Conservation (phyloP, 305 asterid genomes). For the Fraxinus baroniana region DNA sequence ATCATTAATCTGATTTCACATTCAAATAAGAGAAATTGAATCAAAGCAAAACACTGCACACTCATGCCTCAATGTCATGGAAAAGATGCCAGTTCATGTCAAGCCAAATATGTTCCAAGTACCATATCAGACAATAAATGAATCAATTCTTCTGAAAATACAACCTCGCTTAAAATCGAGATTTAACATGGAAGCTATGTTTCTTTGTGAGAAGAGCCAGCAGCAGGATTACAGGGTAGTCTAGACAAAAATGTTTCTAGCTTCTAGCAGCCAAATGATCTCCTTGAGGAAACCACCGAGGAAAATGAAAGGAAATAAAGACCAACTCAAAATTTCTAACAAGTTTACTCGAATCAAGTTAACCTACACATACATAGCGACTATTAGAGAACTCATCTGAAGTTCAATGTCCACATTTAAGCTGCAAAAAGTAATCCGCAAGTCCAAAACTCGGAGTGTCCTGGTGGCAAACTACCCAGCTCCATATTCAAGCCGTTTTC, state of each 20-base stretch:
- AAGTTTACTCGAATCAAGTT: slow-evolving; percentile 8
- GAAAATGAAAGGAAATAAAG: neutral
- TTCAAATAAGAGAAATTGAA: neutral
- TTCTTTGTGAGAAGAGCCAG: slow-evolving; percentile 1
- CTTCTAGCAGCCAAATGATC: slow-evolving; percentile 24
- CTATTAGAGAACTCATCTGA: slow-evolving; percentile 18
- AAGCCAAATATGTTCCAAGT: neutral
- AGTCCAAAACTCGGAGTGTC: neutral
- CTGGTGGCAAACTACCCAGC: slow-evolving; percentile 3
- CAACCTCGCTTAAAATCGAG: neutral
- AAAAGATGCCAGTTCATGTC: neutral
- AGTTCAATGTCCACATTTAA: slow-evolving; percentile 7
- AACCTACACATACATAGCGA: neutral
- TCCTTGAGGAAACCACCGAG: slow-evolving; percentile 18
- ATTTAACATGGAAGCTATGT: slow-evolving; percentile 9
- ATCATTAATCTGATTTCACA: neutral
- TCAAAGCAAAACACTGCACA: neutral
- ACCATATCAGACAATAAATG: neutral
- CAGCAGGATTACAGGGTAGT: slow-evolving; percentile 21
- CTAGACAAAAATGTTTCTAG: slow-evolving; percentile 17
- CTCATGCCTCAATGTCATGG: neutral
- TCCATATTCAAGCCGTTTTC: slow-evolving; percentile 52
- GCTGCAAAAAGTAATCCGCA: neutral
- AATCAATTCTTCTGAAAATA: neutral
- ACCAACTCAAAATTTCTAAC: slow-evolving; percentile 5